A percentile compares a stretch with the other conserved stretches of the same genome.
phyloP scores from a whole-genome alignment of 2,329 filamentous ascomycete genomes.

The Penicillium sp. region DNA sequence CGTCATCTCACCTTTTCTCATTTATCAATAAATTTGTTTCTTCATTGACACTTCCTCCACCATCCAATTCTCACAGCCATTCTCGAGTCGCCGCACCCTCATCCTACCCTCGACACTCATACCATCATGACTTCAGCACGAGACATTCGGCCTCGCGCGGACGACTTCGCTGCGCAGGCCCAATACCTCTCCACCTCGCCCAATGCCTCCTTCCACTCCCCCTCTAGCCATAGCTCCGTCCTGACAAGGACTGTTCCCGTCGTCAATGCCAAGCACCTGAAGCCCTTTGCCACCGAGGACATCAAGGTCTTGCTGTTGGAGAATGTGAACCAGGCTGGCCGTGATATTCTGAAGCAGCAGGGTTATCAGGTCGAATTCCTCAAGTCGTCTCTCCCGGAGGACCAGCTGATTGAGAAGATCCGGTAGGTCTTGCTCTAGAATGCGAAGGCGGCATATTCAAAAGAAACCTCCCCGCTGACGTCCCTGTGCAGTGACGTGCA shows the following conservation, averaged over 20 bases:
- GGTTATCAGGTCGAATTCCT: slow-evolving; percentile 94
- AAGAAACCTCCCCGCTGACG: not conserved
- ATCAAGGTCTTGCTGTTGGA: slow-evolving; percentile 96
- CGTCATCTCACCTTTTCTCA: not conserved
- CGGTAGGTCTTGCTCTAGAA: slow-evolving; percentile 55
- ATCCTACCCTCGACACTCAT: not conserved
- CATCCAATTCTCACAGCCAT: slow-evolving; percentile 4
- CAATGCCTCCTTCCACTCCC: slow-evolving; percentile 71
- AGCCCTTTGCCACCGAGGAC: slow-evolving; percentile 93
- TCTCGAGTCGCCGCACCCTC: not conserved
- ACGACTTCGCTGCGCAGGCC: slow-evolving; percentile 51
- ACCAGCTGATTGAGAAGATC: slow-evolving; percentile 96
- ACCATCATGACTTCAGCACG: slow-evolving; percentile 34
- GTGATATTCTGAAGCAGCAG: slow-evolving; percentile 77
- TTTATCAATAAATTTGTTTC: no score
- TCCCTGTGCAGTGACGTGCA: slow-evolving; percentile 72
- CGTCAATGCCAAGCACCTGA: slow-evolving; percentile 70
- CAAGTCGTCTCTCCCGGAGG: slow-evolving; percentile 87
- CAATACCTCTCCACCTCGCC: slow-evolving; percentile 75
- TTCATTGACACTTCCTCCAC: not conserved
- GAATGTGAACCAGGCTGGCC: slow-evolving; percentile 91
- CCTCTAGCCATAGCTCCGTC: slow-evolving; percentile 60
- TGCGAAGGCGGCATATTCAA: not conserved
- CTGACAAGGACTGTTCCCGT: slow-evolving; percentile 47
- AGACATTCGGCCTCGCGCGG: slow-evolving; percentile 37